Conservation (phyloP, 257 asterid genomes). For the Ilex aquifolium region DNA sequence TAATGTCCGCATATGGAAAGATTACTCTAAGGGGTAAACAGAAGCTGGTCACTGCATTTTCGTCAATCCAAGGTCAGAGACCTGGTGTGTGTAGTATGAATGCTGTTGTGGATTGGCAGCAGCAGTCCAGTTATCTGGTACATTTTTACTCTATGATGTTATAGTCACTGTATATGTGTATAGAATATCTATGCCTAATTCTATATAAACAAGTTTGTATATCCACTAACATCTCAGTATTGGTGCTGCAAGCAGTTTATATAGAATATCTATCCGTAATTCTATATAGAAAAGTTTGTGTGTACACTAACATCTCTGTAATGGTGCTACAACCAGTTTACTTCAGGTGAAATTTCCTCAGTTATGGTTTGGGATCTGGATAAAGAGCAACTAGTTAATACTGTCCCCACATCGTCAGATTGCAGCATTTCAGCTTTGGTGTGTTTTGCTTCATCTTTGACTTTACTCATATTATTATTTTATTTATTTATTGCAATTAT, state of each 20-base stretch:
- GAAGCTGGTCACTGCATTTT: constrained; percentile 81
- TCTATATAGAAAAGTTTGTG: too few species aligned
- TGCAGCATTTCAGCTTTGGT: constrained; percentile 92
- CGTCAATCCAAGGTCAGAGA: constrained; percentile 83
- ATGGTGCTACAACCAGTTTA: constrained; percentile 44
- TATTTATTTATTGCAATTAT: background rate
- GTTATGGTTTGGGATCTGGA: constrained; percentile 98
- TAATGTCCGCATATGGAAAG: constrained; percentile 89
- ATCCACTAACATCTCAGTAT: too few species aligned
- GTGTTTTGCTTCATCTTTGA: constrained; percentile 18
- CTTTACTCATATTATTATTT: background rate
- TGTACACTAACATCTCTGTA: too few species aligned
- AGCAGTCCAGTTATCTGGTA: constrained; percentile 83
- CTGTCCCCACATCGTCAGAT: constrained; percentile 71
- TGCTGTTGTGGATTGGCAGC: constrained; percentile 99
- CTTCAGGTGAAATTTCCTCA: constrained; percentile 84
- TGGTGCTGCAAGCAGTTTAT: too few species aligned
- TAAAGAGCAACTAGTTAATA: constrained; percentile 78
- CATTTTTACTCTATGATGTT: background rate
- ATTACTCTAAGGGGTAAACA: constrained; percentile 69
- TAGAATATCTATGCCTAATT: too few species aligned
- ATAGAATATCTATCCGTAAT: too few species aligned
- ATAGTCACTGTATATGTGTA: too few species aligned
- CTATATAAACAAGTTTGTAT: too few species aligned
- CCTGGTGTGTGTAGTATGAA: constrained; percentile 81